A percentile compares a stretch with the other conserved stretches of the same genome.
These are phyloP conservation scores for Cyclaneusma minus DNA, from an alignment of 2,329 filamentous ascomycete species.

Conservation along the genomic window DNA sequence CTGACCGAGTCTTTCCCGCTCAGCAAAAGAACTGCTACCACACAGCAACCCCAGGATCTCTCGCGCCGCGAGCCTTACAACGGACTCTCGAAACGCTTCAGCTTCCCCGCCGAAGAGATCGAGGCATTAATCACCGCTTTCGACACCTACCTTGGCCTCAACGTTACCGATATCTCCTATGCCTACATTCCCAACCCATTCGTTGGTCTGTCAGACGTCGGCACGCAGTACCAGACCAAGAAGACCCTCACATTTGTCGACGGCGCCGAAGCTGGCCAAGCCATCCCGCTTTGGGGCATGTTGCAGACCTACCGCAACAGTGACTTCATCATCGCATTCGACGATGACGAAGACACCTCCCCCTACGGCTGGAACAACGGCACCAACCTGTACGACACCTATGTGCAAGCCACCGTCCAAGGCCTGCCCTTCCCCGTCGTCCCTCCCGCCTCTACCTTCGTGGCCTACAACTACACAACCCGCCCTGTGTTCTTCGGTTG, in stretches of 20 bases:
- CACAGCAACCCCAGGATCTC: too few relatives aligned
- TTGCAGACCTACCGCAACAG: slow-evolving; percentile 15
- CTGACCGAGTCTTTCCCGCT: too few relatives aligned
- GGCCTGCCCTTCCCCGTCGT: slow-evolving; percentile 5
- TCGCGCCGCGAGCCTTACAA: too few relatives aligned
- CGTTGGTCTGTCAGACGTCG: not conserved
- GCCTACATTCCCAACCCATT: slow-evolving; percentile 19
- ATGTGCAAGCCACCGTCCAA: slow-evolving; percentile 3
- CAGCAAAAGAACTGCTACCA: too few relatives aligned
- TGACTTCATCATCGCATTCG: slow-evolving; percentile 19
- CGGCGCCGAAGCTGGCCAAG: slow-evolving; percentile 18
- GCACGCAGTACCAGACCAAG: slow-evolving; percentile 1
- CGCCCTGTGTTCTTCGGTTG: slow-evolving; percentile 13
- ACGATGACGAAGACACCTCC: slow-evolving; percentile 6
- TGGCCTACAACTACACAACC: slow-evolving; percentile 8
- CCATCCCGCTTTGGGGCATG: slow-evolving; percentile 14
- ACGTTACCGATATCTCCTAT: slow-evolving; percentile 18
- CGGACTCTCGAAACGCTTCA: too few relatives aligned
- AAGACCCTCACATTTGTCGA: slow-evolving; percentile 10
- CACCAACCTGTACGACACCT: slow-evolving; percentile 6
- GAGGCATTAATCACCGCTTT: slow-evolving; percentile 11
- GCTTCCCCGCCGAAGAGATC: not conserved
- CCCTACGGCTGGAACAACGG: slow-evolving; percentile 7
- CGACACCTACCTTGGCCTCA: slow-evolving; percentile 13
- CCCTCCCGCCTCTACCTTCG: slow-evolving; percentile 7